These are phyloP conservation scores for Verticillium tricorpus DNA, from an alignment of 2,329 filamentous ascomycete species.

Conservation along the genomic window DNA sequence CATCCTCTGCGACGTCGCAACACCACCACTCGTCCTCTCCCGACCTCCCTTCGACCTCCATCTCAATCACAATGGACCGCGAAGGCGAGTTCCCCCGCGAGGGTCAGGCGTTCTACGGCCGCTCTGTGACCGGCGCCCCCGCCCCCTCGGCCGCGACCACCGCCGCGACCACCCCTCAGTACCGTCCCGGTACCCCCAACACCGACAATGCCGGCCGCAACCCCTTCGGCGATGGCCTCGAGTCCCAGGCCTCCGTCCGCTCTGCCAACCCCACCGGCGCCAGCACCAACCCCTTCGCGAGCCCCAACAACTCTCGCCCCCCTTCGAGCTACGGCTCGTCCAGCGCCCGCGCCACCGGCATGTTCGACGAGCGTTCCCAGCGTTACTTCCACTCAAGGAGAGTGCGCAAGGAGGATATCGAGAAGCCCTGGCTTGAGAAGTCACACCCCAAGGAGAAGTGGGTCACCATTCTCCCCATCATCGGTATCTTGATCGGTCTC, in stretches of 20 bases:
- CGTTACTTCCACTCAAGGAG: slow-evolving; percentile 71
- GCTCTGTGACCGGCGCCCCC: slow-evolving; percentile 18
- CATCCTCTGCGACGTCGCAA: not conserved
- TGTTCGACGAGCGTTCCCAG: slow-evolving; percentile 33
- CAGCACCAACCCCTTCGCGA: slow-evolving; percentile 40
- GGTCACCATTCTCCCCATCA: slow-evolving; percentile 73
- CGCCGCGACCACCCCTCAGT: slow-evolving; percentile 30
- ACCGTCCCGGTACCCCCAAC: slow-evolving; percentile 35
- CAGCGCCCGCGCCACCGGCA: slow-evolving; percentile 27
- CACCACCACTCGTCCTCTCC: not conserved
- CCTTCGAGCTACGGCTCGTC: slow-evolving; percentile 43
- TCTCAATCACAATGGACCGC: not conserved
- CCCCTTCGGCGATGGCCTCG: slow-evolving; percentile 35
- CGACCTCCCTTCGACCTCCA: not conserved
- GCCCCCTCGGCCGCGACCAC: slow-evolving; percentile 31
- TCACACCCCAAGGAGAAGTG: slow-evolving; percentile 78
- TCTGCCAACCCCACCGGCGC: slow-evolving; percentile 19
- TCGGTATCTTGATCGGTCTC: slow-evolving; percentile 67
- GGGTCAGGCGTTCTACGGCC: slow-evolving; percentile 19
- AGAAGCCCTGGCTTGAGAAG: slow-evolving; percentile 73
- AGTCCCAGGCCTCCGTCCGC: slow-evolving; percentile 24
- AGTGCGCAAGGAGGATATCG: slow-evolving; percentile 66
- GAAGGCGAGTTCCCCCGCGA: slow-evolving; percentile 7
- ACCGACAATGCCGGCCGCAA: slow-evolving; percentile 30
- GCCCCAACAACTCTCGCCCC: slow-evolving; percentile 39